Conservation (phyloP, 2,329 filamentous ascomycete species). For the Fusarium annulatum region DNA sequence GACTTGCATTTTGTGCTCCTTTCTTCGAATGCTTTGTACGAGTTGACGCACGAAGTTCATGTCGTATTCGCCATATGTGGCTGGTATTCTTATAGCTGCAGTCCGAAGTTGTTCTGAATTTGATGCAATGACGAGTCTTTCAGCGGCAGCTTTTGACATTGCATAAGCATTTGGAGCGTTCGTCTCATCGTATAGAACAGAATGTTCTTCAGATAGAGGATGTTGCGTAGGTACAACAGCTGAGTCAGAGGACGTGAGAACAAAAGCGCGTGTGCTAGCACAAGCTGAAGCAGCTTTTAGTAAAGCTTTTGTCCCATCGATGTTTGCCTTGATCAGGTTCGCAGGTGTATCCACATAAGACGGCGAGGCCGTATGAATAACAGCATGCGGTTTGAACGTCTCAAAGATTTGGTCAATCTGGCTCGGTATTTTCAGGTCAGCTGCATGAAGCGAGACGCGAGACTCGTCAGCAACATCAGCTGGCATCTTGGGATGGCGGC, state of each 20-base stretch:
- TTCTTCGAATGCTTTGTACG: background rate
- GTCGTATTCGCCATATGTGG: background rate
- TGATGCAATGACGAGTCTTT: background rate
- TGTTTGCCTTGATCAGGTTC: background rate
- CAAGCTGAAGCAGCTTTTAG: background rate
- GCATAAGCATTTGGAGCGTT: background rate
- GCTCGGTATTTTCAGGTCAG: background rate
- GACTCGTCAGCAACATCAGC: background rate
- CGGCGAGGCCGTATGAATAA: background rate
- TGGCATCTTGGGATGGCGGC: background rate
- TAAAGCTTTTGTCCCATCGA: background rate
- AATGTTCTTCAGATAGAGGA: background rate
- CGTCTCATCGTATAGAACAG: background rate
- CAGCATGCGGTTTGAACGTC: background rate
- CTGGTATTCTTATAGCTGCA: background rate
- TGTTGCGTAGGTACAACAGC: background rate
- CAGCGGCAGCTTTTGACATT: background rate
- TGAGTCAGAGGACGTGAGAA: background rate
- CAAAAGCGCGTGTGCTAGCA: background rate
- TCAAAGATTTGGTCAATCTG: background rate
- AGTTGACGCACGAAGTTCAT: background rate
- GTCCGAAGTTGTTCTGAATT: background rate
- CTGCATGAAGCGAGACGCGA: background rate
- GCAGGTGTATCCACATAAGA: background rate
- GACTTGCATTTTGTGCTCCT: conserved; percentile 8